These are phyloP conservation scores for Pichia nakasei DNA, from an alignment of 805 yeast genomes.

Conservation along the genomic window DNA sequence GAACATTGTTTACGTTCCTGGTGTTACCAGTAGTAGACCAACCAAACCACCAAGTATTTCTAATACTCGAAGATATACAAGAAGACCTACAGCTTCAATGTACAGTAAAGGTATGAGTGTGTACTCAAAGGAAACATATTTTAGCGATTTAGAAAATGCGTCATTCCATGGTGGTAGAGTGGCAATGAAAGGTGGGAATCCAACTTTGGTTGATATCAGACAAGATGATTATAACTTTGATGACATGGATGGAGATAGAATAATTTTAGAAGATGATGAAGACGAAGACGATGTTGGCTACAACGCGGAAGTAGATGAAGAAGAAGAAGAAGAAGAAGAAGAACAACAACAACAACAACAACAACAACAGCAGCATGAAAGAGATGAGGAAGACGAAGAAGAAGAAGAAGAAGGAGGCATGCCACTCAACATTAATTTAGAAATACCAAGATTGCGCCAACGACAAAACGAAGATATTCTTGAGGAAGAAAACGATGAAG, in stretches of 20 bases:
- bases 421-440: neutral
- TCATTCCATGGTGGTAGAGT: conserved; percentile 26
- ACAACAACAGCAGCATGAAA: too few species aligned
- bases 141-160: conserved; percentile 27
- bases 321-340: conserved; percentile 3
- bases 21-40: conserved; percentile 50
- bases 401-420: neutral
- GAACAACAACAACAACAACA: neutral
- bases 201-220: conserved; percentile 20
- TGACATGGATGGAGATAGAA: conserved; percentile 2
- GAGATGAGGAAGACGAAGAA: neutral
- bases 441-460: neutral
- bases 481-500: neutral
- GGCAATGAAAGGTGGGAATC: conserved; percentile 22
- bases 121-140: conserved; percentile 26
- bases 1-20: conserved; percentile 91
- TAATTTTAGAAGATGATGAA: neutral
- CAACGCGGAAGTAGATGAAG: conserved; percentile 18
- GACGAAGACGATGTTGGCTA: conserved; percentile 11
- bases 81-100: conserved; percentile 13
- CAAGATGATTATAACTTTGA: conserved; percentile 22
- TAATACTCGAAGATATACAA: conserved; percentile 9
- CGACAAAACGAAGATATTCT: too few species aligned
- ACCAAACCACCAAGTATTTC: conserved; percentile 4
- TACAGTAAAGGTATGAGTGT: conserved; percentile 20